A percentile compares a stretch with the other conserved stretches of the same genome.
Conservation (phyloP, 768 basidiomycete species). For the Clavaria fumosa region DNA sequence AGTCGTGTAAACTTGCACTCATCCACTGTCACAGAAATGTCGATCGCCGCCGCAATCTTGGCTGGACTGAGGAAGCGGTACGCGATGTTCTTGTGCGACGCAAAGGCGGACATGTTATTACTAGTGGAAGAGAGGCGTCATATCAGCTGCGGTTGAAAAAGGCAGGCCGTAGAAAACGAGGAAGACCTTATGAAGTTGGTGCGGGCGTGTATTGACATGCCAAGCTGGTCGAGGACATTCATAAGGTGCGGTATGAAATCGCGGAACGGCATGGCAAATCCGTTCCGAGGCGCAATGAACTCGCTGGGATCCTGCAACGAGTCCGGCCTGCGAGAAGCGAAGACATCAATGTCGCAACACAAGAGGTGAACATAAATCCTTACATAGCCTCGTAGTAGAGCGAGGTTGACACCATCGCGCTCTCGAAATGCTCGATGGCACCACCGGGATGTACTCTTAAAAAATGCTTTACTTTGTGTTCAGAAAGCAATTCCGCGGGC, state of each 20-base stretch:
- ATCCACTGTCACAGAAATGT: constrained; percentile 70
- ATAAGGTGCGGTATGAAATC: constrained; percentile 72
- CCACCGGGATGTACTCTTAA: constrained; percentile 73
- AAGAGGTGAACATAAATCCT: constrained; percentile 16
- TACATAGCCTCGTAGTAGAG: constrained; percentile 80
- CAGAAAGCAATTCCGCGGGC: constrained; percentile 47
- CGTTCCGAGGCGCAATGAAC: constrained; percentile 67
- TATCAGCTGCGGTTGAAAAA: constrained; percentile 3
- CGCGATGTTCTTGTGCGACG: constrained; percentile 72
- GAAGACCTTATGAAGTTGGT: constrained; percentile 76
- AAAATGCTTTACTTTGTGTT: constrained; percentile 71
- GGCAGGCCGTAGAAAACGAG: constrained; percentile 11
- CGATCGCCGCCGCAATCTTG: constrained; percentile 73
- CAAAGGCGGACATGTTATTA: constrained; percentile 61
- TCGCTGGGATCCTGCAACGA: constrained; percentile 67
- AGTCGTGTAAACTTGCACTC: constrained; percentile 72
- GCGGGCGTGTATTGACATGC: constrained; percentile 69
- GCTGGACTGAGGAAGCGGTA: constrained; percentile 75
- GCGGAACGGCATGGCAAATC: constrained; percentile 69
- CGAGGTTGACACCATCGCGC: constrained; percentile 62
- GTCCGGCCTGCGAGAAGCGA: constrained; percentile 43
- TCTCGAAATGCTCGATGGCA: constrained; percentile 76
- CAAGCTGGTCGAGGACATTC: constrained; percentile 72
- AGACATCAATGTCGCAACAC: constrained; percentile 3
- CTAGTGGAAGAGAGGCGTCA: constrained; percentile 21